phyloP scores from a whole-genome alignment of 2,329 filamentous ascomycete genomes.

The Aspergillus floridensis region DNA sequence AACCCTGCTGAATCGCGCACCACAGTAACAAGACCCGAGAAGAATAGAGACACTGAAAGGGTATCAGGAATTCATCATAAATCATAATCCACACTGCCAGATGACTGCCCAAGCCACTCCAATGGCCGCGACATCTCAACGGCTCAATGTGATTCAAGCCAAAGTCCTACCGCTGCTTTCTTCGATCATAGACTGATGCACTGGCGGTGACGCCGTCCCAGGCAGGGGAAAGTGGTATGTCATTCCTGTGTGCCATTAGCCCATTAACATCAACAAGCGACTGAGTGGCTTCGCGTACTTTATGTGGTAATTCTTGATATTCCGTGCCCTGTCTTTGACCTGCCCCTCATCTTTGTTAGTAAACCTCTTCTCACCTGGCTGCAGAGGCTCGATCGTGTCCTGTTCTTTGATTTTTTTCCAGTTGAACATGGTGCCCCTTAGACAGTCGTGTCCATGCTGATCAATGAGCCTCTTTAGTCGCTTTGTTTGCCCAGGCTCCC shows the following conservation, averaged over 20 bases:
- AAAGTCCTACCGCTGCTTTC: slow-evolving; percentile 8
- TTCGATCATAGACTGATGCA: slow-evolving; percentile 29
- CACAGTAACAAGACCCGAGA: not conserved
- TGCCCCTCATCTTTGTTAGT: slow-evolving; percentile 50
- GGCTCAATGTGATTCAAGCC: no score
- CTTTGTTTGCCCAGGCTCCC: no score
- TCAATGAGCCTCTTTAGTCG: slow-evolving; percentile 52
- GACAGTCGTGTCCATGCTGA: slow-evolving; percentile 32
- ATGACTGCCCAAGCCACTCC: no score
- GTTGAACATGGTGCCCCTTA: not conserved
- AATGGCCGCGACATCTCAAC: no score
- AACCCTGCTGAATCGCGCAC: not conserved
- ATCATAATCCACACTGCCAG: not conserved
- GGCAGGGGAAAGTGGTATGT: slow-evolving; percentile 40
- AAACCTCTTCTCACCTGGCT: slow-evolving; percentile 34
- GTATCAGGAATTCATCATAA: not conserved
- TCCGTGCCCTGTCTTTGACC: slow-evolving; percentile 55
- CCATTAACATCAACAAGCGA: not conserved
- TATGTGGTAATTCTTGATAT: slow-evolving; percentile 44
- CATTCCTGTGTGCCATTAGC: slow-evolving; percentile 23
- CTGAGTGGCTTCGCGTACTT: slow-evolving; percentile 4
- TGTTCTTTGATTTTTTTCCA: not conserved
- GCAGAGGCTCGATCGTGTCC: slow-evolving; percentile 37
- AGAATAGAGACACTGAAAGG: not conserved
- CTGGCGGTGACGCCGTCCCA: slow-evolving; percentile 38